Conservation (phyloP, 2,329 filamentous ascomycete species). For the Colletotrichum costaricense region DNA sequence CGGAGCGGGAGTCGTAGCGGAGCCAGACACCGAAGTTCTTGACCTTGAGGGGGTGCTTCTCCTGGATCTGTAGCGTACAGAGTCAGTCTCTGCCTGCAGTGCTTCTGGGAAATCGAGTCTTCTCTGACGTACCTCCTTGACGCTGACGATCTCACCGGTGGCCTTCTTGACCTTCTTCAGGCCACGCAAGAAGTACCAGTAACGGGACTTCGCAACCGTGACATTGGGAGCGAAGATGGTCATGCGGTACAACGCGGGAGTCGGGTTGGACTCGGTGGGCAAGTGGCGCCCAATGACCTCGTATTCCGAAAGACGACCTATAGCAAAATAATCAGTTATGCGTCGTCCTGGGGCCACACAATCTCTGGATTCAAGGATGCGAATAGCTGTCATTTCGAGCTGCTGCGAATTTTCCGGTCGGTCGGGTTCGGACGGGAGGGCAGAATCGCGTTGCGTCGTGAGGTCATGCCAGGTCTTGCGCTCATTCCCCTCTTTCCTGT, state of each 20-base stretch:
- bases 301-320: slow-evolving; percentile 99
- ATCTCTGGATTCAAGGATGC: background rate
- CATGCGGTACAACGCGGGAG: slow-evolving; percentile 99
- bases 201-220: slow-evolving; percentile 99
- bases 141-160: slow-evolving; percentile 97
- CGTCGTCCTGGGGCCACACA: background rate
- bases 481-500: background rate
- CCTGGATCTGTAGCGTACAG: slow-evolving; percentile 73
- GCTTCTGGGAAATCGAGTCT: background rate
- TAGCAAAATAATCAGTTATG: slow-evolving; percentile 44
- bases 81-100: background rate
- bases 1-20: slow-evolving; percentile 99
- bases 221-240: slow-evolving; percentile 98
- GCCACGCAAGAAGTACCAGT: slow-evolving; percentile 99
- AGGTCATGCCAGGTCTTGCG: background rate
- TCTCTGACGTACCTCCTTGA: slow-evolving; percentile 85
- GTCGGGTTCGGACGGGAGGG: background rate
- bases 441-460: background rate
- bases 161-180: slow-evolving; percentile 99
- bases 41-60: slow-evolving; percentile 99
- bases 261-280: slow-evolving; percentile 96
- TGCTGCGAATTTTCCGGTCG: background rate
- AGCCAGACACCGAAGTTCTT: slow-evolving; percentile 99
- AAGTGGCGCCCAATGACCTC: slow-evolving; percentile 99
- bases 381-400: background rate